These are phyloP conservation scores for Gaertneriomyces semiglobifer DNA, from an alignment of 192 early-diverging fungal species.

Conservation along the genomic window DNA sequence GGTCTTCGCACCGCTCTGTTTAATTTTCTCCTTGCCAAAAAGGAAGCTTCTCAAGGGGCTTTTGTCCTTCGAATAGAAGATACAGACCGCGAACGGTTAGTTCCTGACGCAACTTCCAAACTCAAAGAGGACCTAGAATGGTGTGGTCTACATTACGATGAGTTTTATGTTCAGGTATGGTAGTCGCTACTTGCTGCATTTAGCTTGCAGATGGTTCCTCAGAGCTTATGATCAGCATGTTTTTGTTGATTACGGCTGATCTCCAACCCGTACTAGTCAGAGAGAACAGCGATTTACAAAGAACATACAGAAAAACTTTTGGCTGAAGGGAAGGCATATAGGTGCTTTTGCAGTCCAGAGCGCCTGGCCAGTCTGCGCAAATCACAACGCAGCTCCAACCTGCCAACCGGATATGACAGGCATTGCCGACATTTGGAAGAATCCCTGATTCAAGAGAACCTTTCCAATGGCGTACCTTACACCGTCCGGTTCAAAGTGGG, in stretches of 20 bases:
- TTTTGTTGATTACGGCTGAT: no score
- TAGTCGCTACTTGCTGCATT: conserved; percentile 20
- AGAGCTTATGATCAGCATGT: no score
- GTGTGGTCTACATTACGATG: no score
- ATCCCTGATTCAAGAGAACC: conserved; percentile 61
- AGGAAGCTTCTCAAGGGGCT: conserved; percentile 52
- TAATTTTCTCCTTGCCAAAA: conserved; percentile 80
- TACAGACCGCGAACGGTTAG: conserved; percentile 67
- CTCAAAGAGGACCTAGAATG: no score
- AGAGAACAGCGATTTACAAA: conserved; percentile 69
- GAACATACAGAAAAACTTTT: conserved; percentile 64
- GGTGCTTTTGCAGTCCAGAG: conserved; percentile 81
- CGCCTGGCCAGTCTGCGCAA: conserved; percentile 60
- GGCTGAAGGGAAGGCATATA: conserved; percentile 71
- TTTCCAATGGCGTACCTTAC: conserved; percentile 53
- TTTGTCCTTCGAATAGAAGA: conserved; percentile 93
- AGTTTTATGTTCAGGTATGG: background rate
- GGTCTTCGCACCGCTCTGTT: conserved; percentile 90
- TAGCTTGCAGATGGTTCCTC: no score
- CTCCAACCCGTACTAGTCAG: conserved; percentile 49
- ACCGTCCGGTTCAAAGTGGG: conserved; percentile 66
- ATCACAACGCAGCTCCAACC: conserved; percentile 52
- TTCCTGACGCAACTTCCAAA: background rate
- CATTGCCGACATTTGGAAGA: conserved; percentile 68
- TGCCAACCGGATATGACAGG: conserved; percentile 70